phyloP scores from a whole-genome alignment of 176 grass and related monocot genomes.

The Rhynchospora tenuis region DNA sequence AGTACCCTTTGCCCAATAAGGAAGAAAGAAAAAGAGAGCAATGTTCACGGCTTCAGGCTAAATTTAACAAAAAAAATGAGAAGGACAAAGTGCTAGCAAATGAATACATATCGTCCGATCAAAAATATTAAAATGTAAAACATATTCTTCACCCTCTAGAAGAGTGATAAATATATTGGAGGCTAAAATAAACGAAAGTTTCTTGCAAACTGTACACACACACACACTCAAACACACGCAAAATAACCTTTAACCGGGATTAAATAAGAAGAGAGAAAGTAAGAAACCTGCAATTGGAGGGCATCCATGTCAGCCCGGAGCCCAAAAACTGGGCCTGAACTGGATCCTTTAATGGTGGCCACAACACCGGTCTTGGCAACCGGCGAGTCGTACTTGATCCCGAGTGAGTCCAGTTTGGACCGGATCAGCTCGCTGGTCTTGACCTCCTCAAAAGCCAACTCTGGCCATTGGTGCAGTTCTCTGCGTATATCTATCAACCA shows the following conservation, averaged over 20 bases:
- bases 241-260: too few relatives aligned
- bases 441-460: slow-evolving; percentile 54
- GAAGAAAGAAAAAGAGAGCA: not conserved
- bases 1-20: not conserved
- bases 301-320: slow-evolving; percentile 86
- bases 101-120: not conserved
- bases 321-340: slow-evolving; percentile 30
- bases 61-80: too few relatives aligned
- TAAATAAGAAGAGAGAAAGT: too few relatives aligned
- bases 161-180: too few relatives aligned
- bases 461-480: slow-evolving; percentile 52
- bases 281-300: slow-evolving; percentile 65
- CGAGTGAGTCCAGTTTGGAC: slow-evolving; percentile 47
- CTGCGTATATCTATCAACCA: slow-evolving; percentile 41
- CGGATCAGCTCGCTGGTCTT: slow-evolving; percentile 63
- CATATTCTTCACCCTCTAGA: too few relatives aligned
- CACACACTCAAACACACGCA: too few relatives aligned
- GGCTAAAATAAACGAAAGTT: not conserved
- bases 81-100: not conserved
- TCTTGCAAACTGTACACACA: too few relatives aligned
- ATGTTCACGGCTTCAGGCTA: too few relatives aligned
- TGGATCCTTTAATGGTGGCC: slow-evolving; percentile 32
- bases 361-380: slow-evolving; percentile 55
- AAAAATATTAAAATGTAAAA: too few relatives aligned
- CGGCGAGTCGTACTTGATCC: slow-evolving; percentile 45